Conservation (phyloP, 2,329 filamentous ascomycete genomes). For the Penicillium expansum region DNA sequence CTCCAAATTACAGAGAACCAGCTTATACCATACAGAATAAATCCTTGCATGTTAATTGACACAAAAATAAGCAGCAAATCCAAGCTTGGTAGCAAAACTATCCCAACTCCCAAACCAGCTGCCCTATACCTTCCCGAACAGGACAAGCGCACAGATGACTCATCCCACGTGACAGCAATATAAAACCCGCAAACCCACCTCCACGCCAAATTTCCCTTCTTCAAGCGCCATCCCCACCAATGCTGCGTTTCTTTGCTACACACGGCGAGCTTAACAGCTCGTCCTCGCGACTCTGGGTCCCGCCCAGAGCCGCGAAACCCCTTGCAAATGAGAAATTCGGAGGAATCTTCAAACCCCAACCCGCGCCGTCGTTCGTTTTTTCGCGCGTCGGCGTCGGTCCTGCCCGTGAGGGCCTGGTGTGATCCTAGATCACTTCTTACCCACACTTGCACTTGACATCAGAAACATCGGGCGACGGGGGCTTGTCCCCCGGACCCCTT, state of each 20-base stretch:
- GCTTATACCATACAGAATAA: background rate
- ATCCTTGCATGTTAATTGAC: too few species aligned
- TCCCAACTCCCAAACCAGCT: background rate
- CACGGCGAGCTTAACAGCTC: conserved; percentile 48
- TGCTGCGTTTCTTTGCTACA: conserved; percentile 96
- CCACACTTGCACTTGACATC: conserved; percentile 82
- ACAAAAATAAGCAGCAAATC: background rate
- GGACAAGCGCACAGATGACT: conserved; percentile 12
- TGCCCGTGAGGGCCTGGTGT: conserved; percentile 86
- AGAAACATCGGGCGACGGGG: conserved; percentile 72
- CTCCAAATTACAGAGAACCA: background rate
- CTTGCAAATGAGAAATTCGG: conserved; percentile 97
- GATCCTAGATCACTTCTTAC: conserved; percentile 46
- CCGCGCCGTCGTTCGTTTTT: conserved; percentile 38
- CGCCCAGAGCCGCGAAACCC: conserved; percentile 14
- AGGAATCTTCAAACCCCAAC: conserved; percentile 76
- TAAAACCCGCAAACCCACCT: conserved; percentile 9
- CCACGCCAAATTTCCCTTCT: conserved; percentile 27
- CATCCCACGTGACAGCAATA: conserved; percentile 11
- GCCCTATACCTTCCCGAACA: conserved; percentile 4
- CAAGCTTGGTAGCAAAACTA: background rate
- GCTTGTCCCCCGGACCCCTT: conserved; percentile 58
- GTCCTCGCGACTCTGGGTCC: conserved; percentile 23
- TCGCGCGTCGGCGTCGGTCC: conserved; percentile 41
- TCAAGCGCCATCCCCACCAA: conserved; percentile 81